A percentile compares a stretch with the other conserved stretches of the same genome.
Conservation (phyloP, 305 asterid species). For the Euphrasia arctica region DNA sequence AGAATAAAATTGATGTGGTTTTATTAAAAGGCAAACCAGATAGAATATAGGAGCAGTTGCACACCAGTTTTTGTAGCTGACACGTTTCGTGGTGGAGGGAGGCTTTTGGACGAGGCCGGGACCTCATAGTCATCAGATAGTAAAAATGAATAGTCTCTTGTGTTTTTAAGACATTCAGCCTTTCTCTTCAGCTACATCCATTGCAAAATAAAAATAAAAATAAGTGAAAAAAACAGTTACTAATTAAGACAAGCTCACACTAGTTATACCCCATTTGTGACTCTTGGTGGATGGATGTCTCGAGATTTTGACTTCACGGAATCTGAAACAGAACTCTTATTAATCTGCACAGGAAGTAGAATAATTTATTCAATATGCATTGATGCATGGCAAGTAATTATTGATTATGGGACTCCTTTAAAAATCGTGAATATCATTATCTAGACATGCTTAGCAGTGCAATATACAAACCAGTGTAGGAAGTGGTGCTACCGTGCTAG, state of each 20-base stretch:
- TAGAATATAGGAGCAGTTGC: slow-evolving; percentile 27
- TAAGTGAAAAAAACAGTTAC: neutral
- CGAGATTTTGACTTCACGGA: slow-evolving; percentile 44
- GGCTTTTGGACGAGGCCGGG: slow-evolving; percentile 52
- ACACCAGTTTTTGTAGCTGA: slow-evolving; percentile 65
- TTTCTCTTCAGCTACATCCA: slow-evolving; percentile 56
- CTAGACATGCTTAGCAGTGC: too few relatives aligned
- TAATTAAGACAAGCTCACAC: neutral
- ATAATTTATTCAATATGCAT: slow-evolving; percentile 2
- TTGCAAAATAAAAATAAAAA: slow-evolving; percentile 8
- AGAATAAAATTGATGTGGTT: slow-evolving; percentile 31
- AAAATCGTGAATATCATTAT: too few relatives aligned
- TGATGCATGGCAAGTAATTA: too few relatives aligned
- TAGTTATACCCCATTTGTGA: slow-evolving; percentile 51
- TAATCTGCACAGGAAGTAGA: slow-evolving; percentile 38
- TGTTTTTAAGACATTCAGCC: slow-evolving; percentile 64
- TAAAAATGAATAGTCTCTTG: slow-evolving; percentile 93
- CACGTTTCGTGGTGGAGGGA: slow-evolving; percentile 38
- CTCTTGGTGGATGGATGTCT: slow-evolving; percentile 39
- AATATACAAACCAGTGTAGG: too few relatives aligned
- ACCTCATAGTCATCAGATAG: slow-evolving; percentile 75
- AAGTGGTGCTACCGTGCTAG: too few relatives aligned
- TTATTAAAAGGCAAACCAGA: slow-evolving; percentile 28
- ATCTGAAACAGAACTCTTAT: slow-evolving; percentile 47
- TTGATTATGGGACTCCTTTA: too few relatives aligned